A percentile compares a stretch with the other conserved stretches of the same genome.
Evolutionary conservation across 1,284 basidiomycete species (phyloP).

Genomic region (Trichosporon asahii): DNA sequence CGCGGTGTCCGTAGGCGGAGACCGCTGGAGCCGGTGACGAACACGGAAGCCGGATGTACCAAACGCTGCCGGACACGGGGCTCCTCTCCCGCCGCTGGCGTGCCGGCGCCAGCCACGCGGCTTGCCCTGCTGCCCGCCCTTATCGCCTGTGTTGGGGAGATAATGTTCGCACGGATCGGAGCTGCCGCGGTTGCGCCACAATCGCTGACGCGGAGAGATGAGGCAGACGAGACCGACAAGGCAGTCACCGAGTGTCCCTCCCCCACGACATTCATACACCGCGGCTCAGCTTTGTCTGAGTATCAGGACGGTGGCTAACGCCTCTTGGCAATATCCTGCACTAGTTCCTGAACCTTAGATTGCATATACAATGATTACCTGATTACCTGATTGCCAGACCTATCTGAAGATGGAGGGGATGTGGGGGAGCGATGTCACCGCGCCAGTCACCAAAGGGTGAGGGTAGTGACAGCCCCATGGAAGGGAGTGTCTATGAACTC

Average conservation of each 20-base stretch:
- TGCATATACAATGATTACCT: slow-evolving; percentile 1
- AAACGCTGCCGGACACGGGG: not conserved
- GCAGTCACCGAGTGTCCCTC: not conserved
- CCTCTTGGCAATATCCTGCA: not conserved
- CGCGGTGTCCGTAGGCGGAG: not conserved
- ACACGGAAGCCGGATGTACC: not conserved
- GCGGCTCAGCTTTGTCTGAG: not conserved
- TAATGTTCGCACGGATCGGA: not conserved
- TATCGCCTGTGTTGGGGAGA: not conserved
- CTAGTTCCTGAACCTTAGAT: not conserved
- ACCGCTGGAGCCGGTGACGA: not conserved
- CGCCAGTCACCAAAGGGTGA: not conserved
- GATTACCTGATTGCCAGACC: not conserved
- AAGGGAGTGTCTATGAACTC: not conserved
- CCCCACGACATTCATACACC: not conserved
- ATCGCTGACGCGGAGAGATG: not conserved
- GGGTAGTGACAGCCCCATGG: not conserved
- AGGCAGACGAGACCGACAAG: not conserved
- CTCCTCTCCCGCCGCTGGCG: not conserved
- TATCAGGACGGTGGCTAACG: not conserved
- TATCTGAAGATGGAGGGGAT: not conserved
- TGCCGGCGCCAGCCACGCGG: no score
- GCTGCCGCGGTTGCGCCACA: not conserved
- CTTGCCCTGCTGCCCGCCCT: not conserved
- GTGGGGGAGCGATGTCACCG: not conserved